These are phyloP conservation scores for Gonium pectorale DNA, from an alignment of 139 green algal species.

Conservation along the genomic window DNA sequence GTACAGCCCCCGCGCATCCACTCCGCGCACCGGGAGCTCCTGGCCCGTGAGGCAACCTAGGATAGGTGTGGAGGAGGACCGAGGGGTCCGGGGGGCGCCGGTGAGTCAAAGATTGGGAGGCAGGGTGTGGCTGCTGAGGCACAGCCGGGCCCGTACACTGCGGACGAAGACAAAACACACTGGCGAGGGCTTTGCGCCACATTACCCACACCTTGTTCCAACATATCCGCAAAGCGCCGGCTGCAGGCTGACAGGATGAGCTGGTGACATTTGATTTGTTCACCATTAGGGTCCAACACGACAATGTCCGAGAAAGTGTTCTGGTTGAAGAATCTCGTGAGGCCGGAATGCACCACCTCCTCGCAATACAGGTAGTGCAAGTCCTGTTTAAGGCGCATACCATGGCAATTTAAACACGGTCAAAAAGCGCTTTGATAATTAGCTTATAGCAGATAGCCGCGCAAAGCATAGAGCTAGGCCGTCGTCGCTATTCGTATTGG, in stretches of 20 bases:
- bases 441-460: no score
- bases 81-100: no score
- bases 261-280: constrained; percentile 54
- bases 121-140: no score
- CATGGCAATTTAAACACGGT: no score
- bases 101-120: no score
- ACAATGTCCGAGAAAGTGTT: constrained; percentile 53
- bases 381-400: no score
- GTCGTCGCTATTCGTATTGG: no score
- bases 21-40: constrained; percentile 65
- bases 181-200: not conserved
- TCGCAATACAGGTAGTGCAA: not conserved
- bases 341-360: not conserved
- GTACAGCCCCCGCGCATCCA: constrained; percentile 58
- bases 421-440: no score
- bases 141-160: no score
- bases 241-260: constrained; percentile 59
- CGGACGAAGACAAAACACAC: no score
- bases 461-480: no score
- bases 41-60: constrained; percentile 39
- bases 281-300: constrained; percentile 54
- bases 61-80: not conserved
- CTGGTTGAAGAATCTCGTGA: constrained; percentile 48
- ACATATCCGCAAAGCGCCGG: constrained; percentile 56
- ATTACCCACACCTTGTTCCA: constrained; percentile 51